Percentiles rank a stretch among this genome's conserved stretches.
Conservation (phyloP, 371 early-diverging fungal species). For the Mucor lusitanicus region DNA sequence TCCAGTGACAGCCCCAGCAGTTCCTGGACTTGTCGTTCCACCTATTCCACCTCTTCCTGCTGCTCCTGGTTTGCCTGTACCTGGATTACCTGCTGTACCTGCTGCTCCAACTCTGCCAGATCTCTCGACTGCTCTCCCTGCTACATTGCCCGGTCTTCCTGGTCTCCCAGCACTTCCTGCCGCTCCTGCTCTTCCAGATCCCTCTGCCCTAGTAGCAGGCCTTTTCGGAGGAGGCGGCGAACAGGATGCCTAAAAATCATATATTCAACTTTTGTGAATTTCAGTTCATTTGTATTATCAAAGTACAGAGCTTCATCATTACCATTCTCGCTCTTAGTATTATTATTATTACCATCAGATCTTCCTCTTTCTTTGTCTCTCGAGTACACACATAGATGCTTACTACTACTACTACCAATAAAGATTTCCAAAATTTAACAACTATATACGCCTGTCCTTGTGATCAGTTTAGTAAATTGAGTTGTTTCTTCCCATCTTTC, state of each 20-base stretch:
- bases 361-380: not conserved
- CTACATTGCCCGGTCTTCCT: not conserved
- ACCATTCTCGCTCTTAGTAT: not conserved
- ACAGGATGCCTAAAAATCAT: not conserved
- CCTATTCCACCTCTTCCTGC: not conserved
- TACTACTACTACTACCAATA: not conserved
- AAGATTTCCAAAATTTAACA: not conserved
- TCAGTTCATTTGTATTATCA: not conserved
- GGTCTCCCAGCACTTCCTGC: not conserved
- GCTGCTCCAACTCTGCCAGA: not conserved
- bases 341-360: not conserved
- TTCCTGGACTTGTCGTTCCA: not conserved
- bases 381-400: not conserved
- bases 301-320: not conserved
- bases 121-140: not conserved
- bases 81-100: not conserved
- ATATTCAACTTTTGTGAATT: not conserved
- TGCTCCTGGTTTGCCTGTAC: not conserved
- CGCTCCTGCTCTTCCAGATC: not conserved
- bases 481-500: not conserved
- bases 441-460: not conserved
- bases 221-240: not conserved
- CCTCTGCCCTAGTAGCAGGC: not conserved
- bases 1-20: not conserved
- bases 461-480: not conserved